These are phyloP conservation scores for Ophiostoma perfectum DNA, from an alignment of 2,329 filamentous ascomycete genomes.

Conservation along the genomic window DNA sequence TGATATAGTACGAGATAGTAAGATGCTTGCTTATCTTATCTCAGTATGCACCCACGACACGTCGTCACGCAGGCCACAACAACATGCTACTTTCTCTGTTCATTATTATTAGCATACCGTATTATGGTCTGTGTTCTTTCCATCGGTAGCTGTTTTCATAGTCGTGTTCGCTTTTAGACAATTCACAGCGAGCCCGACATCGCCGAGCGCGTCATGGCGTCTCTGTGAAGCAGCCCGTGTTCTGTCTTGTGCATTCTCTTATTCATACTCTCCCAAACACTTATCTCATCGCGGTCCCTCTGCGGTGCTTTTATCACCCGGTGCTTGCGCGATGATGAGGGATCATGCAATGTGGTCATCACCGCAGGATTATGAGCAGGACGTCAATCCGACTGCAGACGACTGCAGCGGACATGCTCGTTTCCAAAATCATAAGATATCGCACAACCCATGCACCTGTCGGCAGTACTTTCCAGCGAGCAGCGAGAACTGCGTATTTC, in stretches of 20 bases:
- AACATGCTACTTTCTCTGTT: neutral
- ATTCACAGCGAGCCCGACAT: neutral
- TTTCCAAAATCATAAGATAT: neutral
- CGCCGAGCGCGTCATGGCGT: neutral
- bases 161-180: neutral
- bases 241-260: neutral
- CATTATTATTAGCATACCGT: neutral
- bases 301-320: neutral
- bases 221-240: neutral
- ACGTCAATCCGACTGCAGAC: neutral
- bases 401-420: neutral
- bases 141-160: neutral
- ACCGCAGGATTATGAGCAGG: neutral
- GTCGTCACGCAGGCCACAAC: neutral
- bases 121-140: neutral
- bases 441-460: neutral
- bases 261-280: neutral
- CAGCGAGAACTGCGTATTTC: neutral
- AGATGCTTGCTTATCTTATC: neutral
- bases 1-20: neutral
- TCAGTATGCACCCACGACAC: neutral
- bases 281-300: neutral
- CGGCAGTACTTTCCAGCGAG: too few species aligned
- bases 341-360: neutral
- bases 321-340: neutral